Evolutionary conservation across 2,329 filamentous ascomycete genomes (phyloP).

Genomic region (Orbilia javanica): DNA sequence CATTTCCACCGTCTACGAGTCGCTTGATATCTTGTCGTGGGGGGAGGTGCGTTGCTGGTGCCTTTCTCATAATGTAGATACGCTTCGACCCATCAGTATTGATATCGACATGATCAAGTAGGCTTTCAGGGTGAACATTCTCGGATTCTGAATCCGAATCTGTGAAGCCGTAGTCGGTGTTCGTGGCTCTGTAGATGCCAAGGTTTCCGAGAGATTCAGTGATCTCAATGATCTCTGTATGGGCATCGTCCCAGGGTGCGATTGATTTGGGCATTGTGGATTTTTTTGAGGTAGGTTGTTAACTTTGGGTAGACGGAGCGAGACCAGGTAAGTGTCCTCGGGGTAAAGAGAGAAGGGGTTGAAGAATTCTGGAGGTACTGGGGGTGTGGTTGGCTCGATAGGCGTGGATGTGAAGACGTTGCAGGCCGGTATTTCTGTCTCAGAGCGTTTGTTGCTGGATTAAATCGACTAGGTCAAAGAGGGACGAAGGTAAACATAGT

Average conservation of each 20-base stretch:
- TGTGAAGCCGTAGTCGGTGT: background rate
- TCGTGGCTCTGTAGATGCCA: background rate
- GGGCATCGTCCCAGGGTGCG: background rate
- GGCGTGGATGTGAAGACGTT: too few relatives aligned
- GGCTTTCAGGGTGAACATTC: background rate
- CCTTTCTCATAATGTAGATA: slow-evolving; percentile 7
- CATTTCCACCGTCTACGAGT: background rate
- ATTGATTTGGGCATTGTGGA: background rate
- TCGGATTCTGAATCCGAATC: background rate
- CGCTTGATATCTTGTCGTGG: slow-evolving; percentile 17
- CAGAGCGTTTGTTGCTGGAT: too few relatives aligned
- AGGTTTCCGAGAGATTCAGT: background rate
- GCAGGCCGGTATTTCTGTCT: too few relatives aligned
- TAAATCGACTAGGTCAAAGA: too few relatives aligned
- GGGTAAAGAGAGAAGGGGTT: background rate
- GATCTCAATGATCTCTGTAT: background rate
- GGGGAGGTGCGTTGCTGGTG: background rate
- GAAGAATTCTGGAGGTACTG: background rate
- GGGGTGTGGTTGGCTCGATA: background rate
- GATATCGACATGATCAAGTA: too few relatives aligned
- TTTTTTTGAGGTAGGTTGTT: background rate
- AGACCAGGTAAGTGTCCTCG: background rate
- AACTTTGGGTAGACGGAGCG: too few relatives aligned
- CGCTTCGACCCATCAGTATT: background rate
- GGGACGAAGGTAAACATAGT: too few relatives aligned